Evolutionary conservation across 352 stramenopile species (phyloP), one percentile per base, ranked within the genome.

Genomic region (Aphanomyces astaci): DNA sequence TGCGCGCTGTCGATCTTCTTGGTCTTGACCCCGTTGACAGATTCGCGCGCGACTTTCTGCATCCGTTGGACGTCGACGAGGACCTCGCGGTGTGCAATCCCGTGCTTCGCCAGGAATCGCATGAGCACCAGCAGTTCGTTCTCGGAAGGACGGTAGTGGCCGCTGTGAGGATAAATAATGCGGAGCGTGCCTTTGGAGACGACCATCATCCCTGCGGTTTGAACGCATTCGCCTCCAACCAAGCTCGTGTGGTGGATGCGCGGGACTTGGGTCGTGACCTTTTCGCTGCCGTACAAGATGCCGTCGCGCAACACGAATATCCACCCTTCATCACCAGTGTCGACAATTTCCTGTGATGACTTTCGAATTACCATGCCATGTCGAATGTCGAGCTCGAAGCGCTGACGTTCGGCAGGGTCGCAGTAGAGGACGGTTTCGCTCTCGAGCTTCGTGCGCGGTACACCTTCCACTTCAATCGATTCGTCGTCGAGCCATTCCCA

Each of bases 211-310:
- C 96, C 96, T 30, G 96, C 96, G 4, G 95, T 96, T 73, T 98
- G 89, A 28, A 98, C 95, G 67, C 93, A 97, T 70, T 98, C 97
- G 43, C 96, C 95, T 22, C 85, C 93, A 52, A 98, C 97, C 72
- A 99, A 98, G 59, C 93, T 98, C 17, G 94, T 98, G 77, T 99
- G 96, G 73, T 99, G 96, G 71, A 99, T 98, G 55, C 96, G 90
- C 60, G 94, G 87, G 57, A 91, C 89, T 68, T 94, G 90, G 65
- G 88, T 92, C 56, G 92, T 98, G 63, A 97, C 90, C 66, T 99
- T 99, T 71, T 97, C 84, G 0, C 87, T 86, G 27, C 92, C 95
- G 76, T 98, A 99, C 13, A 98, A 75, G 10, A 94, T 85, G 63
- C 92, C 85, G 76, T 99, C 94, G 5, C 94, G 88, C 19, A 98